Base-by-base conservation (phyloP, 2,329 filamentous ascomycete genomes). In the Shiraia bambusicola region DNA sequence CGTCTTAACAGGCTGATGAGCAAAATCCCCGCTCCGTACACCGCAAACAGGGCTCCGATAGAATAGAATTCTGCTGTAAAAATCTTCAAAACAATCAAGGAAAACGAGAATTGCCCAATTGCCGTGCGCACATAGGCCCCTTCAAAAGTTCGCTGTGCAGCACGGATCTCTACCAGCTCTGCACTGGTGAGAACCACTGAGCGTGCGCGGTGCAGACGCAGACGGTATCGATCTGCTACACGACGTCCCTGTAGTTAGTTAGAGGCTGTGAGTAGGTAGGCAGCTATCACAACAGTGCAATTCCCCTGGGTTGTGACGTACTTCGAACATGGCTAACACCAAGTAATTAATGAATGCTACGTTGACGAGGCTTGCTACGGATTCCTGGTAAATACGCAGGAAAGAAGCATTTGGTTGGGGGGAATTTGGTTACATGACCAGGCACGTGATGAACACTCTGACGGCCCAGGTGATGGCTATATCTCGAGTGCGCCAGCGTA, bases 1-100 rank as follows among this genome's bases (percentile, higher is more conserved):
- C 93, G 83, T 43, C 93, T 81, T 70, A 94, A 94, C 39, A 89
- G 75, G 57, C 89, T 87, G 45, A 94, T 88, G 17, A 88, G 76
- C 63, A 97, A 75, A 34, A 98, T 81, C 6, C 88, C 88, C 3
- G 85, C 83, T 10, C 92, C 93, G 63, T 97, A 97, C 34, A 89
- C 84, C 30, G 93, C 91, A 66, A 96, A 96, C 24, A 98, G 77
- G 6, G 93, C 93, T n/a, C 93, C 93, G 50, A 96, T 95, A 55
- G 86, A 83, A 72, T 97, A 97, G 75, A 98, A 97, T 65, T 97
- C 93, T 37, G 84, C 81, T 7, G 90, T 96, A 74, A 98, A 97
- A 69, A 98, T 94, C 73, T 94, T 95, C 55, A 95, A 82, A 37
- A 98, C 88, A 50, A 98, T 84, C 35, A 98, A 83, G 14, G 92